Evolutionary conservation across 2,329 filamentous ascomycete genomes (phyloP), one percentile per base, ranked within the genome.

Genomic region (Exophiala sp.): DNA sequence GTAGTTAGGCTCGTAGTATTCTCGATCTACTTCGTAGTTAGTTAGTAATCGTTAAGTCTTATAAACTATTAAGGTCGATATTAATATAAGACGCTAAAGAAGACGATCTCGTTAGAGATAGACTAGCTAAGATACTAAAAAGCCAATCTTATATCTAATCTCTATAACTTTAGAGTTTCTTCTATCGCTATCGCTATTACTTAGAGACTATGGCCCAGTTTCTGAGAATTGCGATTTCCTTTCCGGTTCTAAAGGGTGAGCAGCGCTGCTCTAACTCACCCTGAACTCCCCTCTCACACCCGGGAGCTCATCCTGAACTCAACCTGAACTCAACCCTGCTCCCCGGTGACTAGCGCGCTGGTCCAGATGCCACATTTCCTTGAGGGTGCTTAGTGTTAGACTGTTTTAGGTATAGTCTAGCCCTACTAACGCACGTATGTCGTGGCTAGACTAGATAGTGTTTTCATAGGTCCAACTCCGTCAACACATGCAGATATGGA

Each of bases 361-460:
- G 38, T 41, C 3, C 16, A 41, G 38, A 18, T 41, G 38, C 38
- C 38, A 41, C 38, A 41, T 41, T 41, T 41, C n/a, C 38, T 41
- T 41, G 4, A 41, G 38, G 38, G 38, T 18, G 38, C 10, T n/a
- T 41, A 18, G 38, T 16, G 38, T 18, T 3, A 41, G 38, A 41
- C 38, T 41, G 38, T 41, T 41, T 41, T 41, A 10, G 38, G 38
- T 41, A 41, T 41, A 41, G 38, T 41, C 38, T 41, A 41, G 38
- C 21, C 10, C 21, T 41, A 41, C 38, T 14, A 3, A 41, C 7
- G 3, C 16, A 41, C 16, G 10, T 18, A 41, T 14, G n/a, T 41
- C 38, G 38, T 41, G 38, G 38, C 38, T 41, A 41, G 38, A 41
- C 38, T 18, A 41, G n/a, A 41, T 41, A 41, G 38, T 10, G 4